Evolutionary conservation across 495 filamentous ascomycete genomes (phyloP).

Genomic region (Antarctomyces pellizariae): DNA sequence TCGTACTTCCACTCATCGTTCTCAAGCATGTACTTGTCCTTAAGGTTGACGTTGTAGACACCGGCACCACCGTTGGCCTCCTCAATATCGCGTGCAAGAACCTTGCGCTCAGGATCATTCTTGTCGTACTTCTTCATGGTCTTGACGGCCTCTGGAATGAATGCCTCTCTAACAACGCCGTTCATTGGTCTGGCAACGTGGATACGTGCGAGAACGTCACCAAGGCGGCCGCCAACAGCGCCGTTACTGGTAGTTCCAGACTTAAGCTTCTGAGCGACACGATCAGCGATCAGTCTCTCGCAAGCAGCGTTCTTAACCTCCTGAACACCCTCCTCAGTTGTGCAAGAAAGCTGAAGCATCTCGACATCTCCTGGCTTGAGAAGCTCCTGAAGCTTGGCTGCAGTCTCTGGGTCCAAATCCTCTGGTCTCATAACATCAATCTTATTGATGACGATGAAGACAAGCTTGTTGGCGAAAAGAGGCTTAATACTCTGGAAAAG

Average conservation of each 20-base stretch:
- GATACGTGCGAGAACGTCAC: constrained; percentile 75
- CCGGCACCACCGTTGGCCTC: constrained; percentile 84
- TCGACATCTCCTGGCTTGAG: constrained; percentile 74
- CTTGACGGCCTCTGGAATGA: constrained; percentile 72
- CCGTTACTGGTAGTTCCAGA: constrained; percentile 54
- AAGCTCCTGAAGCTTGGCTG: constrained; percentile 53
- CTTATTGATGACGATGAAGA: constrained; percentile 95
- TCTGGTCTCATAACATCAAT: constrained; percentile 78
- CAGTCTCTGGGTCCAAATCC: constrained; percentile 62
- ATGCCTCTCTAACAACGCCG: constrained; percentile 53
- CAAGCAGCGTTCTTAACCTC: constrained; percentile 87
- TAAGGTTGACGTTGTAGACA: constrained; percentile 82
- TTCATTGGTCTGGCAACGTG: constrained; percentile 85
- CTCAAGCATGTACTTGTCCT: constrained; percentile 63
- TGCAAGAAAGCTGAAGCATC: constrained; percentile 76
- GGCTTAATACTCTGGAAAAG: constrained; percentile 92
- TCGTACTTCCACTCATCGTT: constrained; percentile 87
- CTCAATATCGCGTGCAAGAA: constrained; percentile 67
- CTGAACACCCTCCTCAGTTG: constrained; percentile 83
- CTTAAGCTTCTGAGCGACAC: constrained; percentile 89
- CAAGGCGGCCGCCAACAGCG: constrained; percentile 50
- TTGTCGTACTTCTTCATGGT: constrained; percentile 69
- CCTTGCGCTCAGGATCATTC: constrained; percentile 57
- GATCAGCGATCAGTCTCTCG: constrained; percentile 73
- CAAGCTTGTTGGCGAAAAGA: constrained; percentile 87